Evolutionary conservation across 495 filamentous ascomycete species (phyloP), one percentile per base, ranked within the genome.

Genomic region (Chlorociboria aeruginascens): DNA sequence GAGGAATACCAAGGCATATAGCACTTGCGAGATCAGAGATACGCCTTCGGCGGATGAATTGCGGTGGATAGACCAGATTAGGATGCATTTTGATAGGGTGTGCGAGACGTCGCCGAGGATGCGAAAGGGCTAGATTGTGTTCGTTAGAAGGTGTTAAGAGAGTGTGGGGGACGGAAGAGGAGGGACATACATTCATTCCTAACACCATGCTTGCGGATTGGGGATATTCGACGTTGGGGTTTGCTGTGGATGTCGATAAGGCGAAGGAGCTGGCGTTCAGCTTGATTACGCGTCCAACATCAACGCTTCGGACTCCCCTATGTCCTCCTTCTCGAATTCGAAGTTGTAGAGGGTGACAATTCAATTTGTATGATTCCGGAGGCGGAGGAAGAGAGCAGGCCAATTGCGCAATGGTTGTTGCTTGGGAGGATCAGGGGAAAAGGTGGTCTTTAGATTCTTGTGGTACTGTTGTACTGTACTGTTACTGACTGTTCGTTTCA

Each of bases 1-100:
- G 46, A 83, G 61, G 67, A 96, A 98, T 33, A 98, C 90, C 46
- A 81, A 52, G 29, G 78, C 75, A 67, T 98, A 98, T 55, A 98
- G 79, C 37, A 78, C 69, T 64, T 98, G 92, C 0, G 89, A 95
- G 50, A 98, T 83, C 53, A 96, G 78, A n/a, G 89, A 95, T 44
- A 97, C 79, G 52, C 89, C 90, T 75, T 97, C 92, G 20, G 93
- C 83, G 61, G 83, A 90, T 56, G 71, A 72, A 58, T 95, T 94
- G 43, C 72, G 71, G 65, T 96, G 89, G 57, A 98, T 95, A 32
- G 89, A 83, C 70, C 79, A 86, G 64, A 95, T 85, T 50, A 97
- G 70, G 57, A 97, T 87, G 58, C 79, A 77, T 73, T 93, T 95
- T 10, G 89, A 89, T 32, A 73, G 69, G 25, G 86, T 76, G 60